These are phyloP conservation scores for Lasiodiplodia gonubiensis DNA, from an alignment of 2,329 filamentous ascomycete species.

Conservation along the genomic window DNA sequence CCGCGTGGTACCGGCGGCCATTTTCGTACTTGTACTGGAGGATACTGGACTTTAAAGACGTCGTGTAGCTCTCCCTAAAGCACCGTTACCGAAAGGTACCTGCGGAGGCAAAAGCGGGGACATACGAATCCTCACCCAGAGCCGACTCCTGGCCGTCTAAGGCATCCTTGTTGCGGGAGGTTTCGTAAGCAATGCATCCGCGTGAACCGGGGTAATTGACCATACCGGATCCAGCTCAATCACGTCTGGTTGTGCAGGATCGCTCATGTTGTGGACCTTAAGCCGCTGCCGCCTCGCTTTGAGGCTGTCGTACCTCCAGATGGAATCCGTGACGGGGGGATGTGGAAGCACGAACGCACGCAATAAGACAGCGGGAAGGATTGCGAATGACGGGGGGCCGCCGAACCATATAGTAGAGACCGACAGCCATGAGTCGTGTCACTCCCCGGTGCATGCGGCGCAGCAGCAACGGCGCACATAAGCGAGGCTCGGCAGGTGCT, in stretches of 20 bases:
- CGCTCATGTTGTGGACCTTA: not conserved
- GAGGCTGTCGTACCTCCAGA: not conserved
- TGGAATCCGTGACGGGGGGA: no score
- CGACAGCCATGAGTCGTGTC: not conserved
- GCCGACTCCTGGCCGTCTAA: slow-evolving; percentile 1
- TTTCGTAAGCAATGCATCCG: not conserved
- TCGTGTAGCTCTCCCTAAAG: slow-evolving; percentile 31
- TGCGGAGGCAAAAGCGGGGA: not conserved
- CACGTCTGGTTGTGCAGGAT: not conserved
- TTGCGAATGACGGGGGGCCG: not conserved
- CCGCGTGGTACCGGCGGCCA: slow-evolving; percentile 25
- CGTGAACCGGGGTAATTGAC: not conserved
- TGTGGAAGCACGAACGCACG: not conserved
- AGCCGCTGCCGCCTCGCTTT: not conserved
- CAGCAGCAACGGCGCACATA: not conserved
- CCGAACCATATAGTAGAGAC: not conserved
- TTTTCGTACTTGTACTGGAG: slow-evolving; percentile 34
- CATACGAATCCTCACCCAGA: slow-evolving; percentile 19
- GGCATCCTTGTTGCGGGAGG: not conserved
- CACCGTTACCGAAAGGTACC: not conserved
- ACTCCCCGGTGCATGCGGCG: not conserved
- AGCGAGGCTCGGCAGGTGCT: not conserved
- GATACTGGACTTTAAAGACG: slow-evolving; percentile 45
- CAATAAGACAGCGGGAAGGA: not conserved
- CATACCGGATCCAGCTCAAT: not conserved